phyloP scores from a whole-genome alignment of 2,329 filamentous ascomycete species.

The Colletotrichum higginsianum region DNA sequence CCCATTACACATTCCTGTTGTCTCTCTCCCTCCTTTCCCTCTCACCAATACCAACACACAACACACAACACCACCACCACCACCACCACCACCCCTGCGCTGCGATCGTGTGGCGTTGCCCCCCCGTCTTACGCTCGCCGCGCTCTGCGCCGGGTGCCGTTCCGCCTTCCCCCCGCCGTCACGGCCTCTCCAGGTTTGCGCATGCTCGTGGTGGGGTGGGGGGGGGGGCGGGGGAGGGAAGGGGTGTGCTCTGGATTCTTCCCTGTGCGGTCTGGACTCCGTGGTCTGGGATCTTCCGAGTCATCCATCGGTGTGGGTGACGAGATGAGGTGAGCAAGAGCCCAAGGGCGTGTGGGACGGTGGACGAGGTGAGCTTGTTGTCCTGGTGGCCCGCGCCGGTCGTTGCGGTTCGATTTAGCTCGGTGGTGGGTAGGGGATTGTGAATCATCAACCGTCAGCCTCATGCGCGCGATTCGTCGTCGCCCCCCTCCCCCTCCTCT shows the following conservation, averaged over 20 bases:
- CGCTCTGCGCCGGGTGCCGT: background rate
- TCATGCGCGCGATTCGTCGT: background rate
- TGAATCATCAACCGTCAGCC: slow-evolving; percentile 1
- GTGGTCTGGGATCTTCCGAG: no score
- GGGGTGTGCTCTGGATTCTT: no score
- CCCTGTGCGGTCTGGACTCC: no score
- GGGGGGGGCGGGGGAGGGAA: no score
- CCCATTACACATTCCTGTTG: background rate
- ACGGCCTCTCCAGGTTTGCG: no score
- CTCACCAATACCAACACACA: no score
- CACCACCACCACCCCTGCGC: no score
- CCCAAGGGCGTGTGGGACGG: background rate
- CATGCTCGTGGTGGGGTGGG: no score
- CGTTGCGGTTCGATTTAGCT: slow-evolving; percentile 15
- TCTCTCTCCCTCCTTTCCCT: background rate
- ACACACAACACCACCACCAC: no score
- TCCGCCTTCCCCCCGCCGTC: background rate
- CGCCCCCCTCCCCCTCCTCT: background rate
- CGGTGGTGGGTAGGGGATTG: background rate
- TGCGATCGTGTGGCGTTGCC: background rate
- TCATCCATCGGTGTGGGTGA: background rate
- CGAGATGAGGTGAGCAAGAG: background rate
- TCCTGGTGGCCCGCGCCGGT: background rate
- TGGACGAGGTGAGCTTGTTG: background rate
- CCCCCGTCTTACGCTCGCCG: background rate